Evolutionary conservation across 2,329 filamentous ascomycete species (phyloP).

Genomic region (Chrysosphaeria jannelii): DNA sequence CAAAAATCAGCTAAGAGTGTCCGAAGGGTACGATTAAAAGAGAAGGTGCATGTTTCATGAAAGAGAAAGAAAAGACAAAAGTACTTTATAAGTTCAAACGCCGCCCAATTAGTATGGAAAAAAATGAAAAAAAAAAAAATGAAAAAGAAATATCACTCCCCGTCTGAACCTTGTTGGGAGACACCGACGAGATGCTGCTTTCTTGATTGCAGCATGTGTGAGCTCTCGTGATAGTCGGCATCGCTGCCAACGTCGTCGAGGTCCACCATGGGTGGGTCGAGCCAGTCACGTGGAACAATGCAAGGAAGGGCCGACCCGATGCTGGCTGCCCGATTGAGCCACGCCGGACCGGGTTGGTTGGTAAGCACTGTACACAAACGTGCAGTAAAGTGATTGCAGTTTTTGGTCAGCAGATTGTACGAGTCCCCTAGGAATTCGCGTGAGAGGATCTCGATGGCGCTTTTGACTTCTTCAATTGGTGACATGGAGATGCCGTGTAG

Average conservation of each 20-base stretch:
- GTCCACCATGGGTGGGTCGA: conserved; percentile 48
- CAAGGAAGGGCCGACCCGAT: conserved; percentile 59
- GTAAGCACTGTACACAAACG: conserved; percentile 47
- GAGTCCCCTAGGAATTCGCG: conserved; percentile 42
- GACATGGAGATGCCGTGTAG: conserved; percentile 43
- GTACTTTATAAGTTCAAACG: too few relatives aligned
- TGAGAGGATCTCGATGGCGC: too few relatives aligned
- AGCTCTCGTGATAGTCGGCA: too few relatives aligned
- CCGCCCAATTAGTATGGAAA: too few relatives aligned
- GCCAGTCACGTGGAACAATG: conserved; percentile 57
- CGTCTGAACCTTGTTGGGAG: conserved; percentile 23
- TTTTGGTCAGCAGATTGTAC: conserved; percentile 58
- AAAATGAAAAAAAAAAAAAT: too few relatives aligned
- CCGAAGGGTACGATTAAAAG: too few relatives aligned
- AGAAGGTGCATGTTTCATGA: too few relatives aligned
- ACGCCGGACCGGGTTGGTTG: conserved; percentile 34
- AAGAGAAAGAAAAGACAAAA: too few relatives aligned
- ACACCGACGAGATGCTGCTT: conserved; percentile 26
- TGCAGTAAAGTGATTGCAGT: conserved; percentile 73
- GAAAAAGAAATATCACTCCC: conserved; percentile 14
- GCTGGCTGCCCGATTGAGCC: conserved; percentile 61
- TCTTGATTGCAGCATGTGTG: too few relatives aligned
- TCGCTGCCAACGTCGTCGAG: conserved; percentile 43
- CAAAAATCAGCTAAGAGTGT: too few relatives aligned
- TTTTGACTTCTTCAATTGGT: conserved; percentile 39